Evolutionary conservation across 192 early-diverging fungal species (phyloP), one percentile per base, ranked within the genome.

Genomic region (Gaertneriomyces semiglobifer): DNA sequence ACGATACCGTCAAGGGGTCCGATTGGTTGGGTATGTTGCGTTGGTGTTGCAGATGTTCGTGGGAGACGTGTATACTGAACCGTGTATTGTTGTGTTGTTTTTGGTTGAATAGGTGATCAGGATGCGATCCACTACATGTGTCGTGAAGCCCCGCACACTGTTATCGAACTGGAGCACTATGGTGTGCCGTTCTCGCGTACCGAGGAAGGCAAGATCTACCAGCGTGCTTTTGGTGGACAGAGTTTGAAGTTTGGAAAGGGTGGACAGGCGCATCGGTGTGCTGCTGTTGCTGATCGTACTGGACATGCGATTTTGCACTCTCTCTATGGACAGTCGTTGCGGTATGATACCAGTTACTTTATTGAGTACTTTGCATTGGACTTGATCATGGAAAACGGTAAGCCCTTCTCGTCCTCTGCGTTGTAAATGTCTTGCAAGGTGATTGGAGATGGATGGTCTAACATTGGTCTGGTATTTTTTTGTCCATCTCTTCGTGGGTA

Each of bases 121-220:
- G 94, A 98, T 66, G 96, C 96, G 57, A 98, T 98, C 63, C 96
- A 98, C 75, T 98, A 98, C 81, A 98, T 98, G 96, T 97, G 94
- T 79, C 89, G 94, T 58, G 96, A 98, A 79, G 96, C 96, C 38
- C 93, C 93, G 57, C 81, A 92, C 76, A 86, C 90, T 48, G 96
- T 98, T 44, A 88, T 94, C 66, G 96, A 98, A 81, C 85, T 98
- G 55, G 96, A 98, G 83, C 92, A 98, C 75, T 97, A 92, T 78
- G 96, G 96, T 73, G 88, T 96, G 54, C 96, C 96, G 42, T 98
- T 98, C 83, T 97, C 94, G 52, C 88, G 96, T 74, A 96, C 94
- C 48, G 89, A 92, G 68, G 94, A 97, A 66, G 96, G 96, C 58
- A 90, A 90, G 77, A 98, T 98, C 77, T 97, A 97, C 84, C 96